A percentile compares a stretch with the other conserved stretches of the same genome.
Conservation (phyloP, 1,284 basidiomycete species). For the Microbotryum intermedium region DNA sequence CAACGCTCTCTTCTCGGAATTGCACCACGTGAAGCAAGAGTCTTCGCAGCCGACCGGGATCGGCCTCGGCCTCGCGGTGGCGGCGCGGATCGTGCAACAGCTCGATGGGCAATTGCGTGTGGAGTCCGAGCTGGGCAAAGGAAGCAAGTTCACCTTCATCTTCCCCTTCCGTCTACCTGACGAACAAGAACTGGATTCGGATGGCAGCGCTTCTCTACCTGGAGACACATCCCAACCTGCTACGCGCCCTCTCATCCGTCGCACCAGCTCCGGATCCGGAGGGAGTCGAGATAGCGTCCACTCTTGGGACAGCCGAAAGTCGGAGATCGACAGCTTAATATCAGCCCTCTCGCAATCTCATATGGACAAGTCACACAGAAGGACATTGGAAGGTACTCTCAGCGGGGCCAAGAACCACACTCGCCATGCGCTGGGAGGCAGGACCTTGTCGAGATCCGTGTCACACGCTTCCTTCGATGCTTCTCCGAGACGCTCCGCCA, state of each 20-base stretch:
- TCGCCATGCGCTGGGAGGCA: neutral
- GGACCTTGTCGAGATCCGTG: neutral
- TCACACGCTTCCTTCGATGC: no score
- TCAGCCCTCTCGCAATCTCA: slow-evolving; percentile 1
- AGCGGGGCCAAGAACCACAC: neutral
- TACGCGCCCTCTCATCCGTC: slow-evolving; percentile 17
- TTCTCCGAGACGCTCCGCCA: neutral
- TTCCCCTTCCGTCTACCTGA: slow-evolving; percentile 51
- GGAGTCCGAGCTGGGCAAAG: slow-evolving; percentile 59
- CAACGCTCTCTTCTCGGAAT: slow-evolving; percentile 37
- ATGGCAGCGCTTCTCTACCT: slow-evolving; percentile 20
- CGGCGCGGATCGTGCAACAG: slow-evolving; percentile 73
- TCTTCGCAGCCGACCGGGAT: slow-evolving; percentile 3
- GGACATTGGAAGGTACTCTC: neutral
- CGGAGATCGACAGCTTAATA: slow-evolving; percentile 6
- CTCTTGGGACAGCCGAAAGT: neutral
- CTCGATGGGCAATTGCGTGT: slow-evolving; percentile 70
- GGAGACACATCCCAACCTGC: slow-evolving; percentile 2
- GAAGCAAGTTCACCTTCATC: slow-evolving; percentile 65
- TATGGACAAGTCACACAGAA: neutral
- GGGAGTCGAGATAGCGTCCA: slow-evolving; percentile 1
- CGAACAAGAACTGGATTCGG: neutral
- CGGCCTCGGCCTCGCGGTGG: slow-evolving; percentile 70
- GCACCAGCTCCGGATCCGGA: slow-evolving; percentile 23
- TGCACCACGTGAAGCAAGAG: slow-evolving; percentile 38